These are phyloP conservation scores for Cutaneotrichosporon cutaneum DNA, from an alignment of 1,284 basidiomycete genomes.

Conservation along the genomic window DNA sequence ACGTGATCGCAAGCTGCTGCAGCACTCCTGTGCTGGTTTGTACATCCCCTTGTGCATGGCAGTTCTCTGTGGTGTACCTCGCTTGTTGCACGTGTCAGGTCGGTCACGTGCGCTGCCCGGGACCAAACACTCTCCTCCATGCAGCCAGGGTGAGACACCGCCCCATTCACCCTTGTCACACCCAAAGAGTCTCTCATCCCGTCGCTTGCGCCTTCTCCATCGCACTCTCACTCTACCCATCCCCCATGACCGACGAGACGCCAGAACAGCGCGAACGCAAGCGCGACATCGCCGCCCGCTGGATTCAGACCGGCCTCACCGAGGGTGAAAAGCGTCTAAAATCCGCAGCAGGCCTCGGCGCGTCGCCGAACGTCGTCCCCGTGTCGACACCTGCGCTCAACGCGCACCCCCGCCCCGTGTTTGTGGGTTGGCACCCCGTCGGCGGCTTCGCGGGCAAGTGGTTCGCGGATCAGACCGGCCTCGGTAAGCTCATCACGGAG, in stretches of 20 bases:
- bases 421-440: constrained; percentile 25
- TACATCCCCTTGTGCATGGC: neutral
- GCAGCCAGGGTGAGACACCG: neutral
- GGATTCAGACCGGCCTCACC: constrained; percentile 11
- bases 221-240: neutral
- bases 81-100: neutral
- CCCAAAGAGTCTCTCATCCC: neutral
- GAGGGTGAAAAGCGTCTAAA: constrained; percentile 18
- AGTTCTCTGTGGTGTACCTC: neutral
- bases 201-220: neutral
- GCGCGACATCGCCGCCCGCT: constrained; percentile 21
- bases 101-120: neutral
- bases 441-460: constrained; percentile 22
- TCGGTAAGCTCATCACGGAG: constrained; percentile 24
- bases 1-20: too few relatives aligned
- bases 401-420: constrained; percentile 8
- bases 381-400: neutral
- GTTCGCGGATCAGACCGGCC: constrained; percentile 20
- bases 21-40: too few relatives aligned
- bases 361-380: constrained; percentile 21
- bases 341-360: constrained; percentile 16
- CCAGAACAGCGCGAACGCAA: constrained; percentile 13
- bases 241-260: neutral
- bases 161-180: neutral
- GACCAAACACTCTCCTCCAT: neutral